phyloP scores from a whole-genome alignment of 495 filamentous ascomycete species.

The Penicillium canariense region DNA sequence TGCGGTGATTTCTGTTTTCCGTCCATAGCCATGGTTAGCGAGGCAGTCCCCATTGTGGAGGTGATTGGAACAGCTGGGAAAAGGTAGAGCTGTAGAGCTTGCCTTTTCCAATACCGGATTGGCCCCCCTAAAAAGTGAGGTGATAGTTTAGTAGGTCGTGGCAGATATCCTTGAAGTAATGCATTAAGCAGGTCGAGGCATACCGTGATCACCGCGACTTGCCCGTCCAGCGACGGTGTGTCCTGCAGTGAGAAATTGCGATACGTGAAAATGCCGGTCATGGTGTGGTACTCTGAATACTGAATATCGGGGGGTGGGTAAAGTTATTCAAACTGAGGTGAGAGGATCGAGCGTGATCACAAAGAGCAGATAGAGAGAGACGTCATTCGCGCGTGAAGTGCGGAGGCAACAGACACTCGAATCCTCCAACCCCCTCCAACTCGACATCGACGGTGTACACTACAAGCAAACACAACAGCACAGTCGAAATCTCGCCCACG shows the following conservation, averaged over 20 bases:
- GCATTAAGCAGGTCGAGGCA: neutral
- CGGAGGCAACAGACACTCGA: too few relatives aligned
- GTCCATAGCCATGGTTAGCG: too few relatives aligned
- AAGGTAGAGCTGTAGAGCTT: neutral
- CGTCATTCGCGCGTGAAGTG: too few relatives aligned
- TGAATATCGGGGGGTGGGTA: neutral
- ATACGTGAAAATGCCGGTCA: conserved; percentile 24
- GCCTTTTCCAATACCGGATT: conserved; percentile 39
- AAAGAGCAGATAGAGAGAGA: neutral
- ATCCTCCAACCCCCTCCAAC: too few relatives aligned
- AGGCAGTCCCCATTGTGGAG: too few relatives aligned
- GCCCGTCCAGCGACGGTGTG: conserved; percentile 29
- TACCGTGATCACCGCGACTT: conserved; percentile 41
- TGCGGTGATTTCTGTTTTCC: conserved; percentile 33
- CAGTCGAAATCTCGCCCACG: neutral
- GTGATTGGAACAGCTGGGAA: too few relatives aligned
- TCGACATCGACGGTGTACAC: too few relatives aligned
- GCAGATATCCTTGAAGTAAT: neutral
- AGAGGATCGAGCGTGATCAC: neutral
- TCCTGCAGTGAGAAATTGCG: conserved; percentile 26
- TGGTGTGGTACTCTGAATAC: neutral
- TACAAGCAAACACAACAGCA: too few relatives aligned
- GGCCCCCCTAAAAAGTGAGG: conserved; percentile 32
- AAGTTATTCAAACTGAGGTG: neutral
- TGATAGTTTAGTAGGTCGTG: too few relatives aligned